phyloP scores from a whole-genome alignment of 441 rosid genomes.

The Theobroma grandiflorum region DNA sequence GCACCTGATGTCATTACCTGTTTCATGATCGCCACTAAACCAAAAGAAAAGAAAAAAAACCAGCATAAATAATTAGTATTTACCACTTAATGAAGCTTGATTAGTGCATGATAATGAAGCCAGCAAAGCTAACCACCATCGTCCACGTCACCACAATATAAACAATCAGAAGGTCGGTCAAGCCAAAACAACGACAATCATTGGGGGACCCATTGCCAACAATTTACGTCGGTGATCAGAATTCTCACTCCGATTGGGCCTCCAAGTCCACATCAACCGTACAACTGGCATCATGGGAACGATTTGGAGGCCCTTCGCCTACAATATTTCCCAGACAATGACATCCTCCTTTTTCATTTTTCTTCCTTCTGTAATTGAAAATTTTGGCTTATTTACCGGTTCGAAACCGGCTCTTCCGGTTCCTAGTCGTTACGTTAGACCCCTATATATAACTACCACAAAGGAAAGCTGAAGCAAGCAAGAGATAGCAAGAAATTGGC shows the following conservation, averaged over 20 bases:
- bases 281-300: conserved; percentile 42
- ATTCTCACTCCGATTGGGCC: conserved; percentile 32
- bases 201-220: conserved; percentile 37
- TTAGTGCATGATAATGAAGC: conserved; percentile 29
- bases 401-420: conserved; percentile 38
- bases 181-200: conserved; percentile 39
- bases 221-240: conserved; percentile 39
- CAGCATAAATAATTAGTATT: conserved; percentile 12
- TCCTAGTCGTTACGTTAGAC: neutral
- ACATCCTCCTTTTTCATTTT: conserved; percentile 23
- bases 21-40: conserved; percentile 22
- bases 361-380: conserved; percentile 18
- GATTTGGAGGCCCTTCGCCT: conserved; percentile 40
- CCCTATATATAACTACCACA: conserved; percentile 34
- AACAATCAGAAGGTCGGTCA: conserved; percentile 61
- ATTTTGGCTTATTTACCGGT: conserved; percentile 17
- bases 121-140: conserved; percentile 31
- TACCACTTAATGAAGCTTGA: conserved; percentile 14
- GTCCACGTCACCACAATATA: conserved; percentile 39
- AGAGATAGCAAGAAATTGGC: conserved; percentile 12
- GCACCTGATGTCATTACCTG: neutral
- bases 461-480: neutral
- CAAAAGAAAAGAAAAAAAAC: neutral
- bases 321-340: conserved; percentile 25
- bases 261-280: conserved; percentile 35